Conservation (phyloP, 768 basidiomycete genomes). For the Leucocoprinus leucothites region DNA sequence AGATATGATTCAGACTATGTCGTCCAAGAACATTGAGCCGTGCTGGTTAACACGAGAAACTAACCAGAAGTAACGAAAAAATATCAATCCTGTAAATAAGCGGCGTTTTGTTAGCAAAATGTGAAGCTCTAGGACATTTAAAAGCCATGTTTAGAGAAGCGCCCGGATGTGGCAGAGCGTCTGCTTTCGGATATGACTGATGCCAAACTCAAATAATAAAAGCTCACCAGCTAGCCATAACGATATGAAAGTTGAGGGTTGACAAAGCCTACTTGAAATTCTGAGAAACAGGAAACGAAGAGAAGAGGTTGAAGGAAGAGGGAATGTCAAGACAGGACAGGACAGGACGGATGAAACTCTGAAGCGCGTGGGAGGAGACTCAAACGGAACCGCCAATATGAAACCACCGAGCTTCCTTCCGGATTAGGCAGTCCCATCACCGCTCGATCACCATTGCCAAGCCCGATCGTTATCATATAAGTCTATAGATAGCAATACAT, state of each 20-base stretch:
- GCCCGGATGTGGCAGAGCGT: neutral
- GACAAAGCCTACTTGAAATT: neutral
- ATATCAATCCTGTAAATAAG: neutral
- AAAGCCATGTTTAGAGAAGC: neutral
- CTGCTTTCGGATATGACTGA: neutral
- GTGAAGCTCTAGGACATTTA: too few relatives aligned
- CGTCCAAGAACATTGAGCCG: neutral
- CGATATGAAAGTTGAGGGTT: neutral
- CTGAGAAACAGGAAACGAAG: neutral
- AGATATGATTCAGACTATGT: neutral
- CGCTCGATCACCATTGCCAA: neutral
- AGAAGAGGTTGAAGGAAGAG: neutral
- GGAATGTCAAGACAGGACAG: neutral
- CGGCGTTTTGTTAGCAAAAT: neutral
- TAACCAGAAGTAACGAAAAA: constrained; percentile 11
- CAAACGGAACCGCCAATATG: neutral
- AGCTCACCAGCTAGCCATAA: constrained; percentile 12
- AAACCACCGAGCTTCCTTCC: constrained; percentile 6
- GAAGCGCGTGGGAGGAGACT: constrained; percentile 2
- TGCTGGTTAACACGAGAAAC: neutral
- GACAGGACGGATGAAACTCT: neutral
- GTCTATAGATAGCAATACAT: neutral
- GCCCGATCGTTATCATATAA: neutral
- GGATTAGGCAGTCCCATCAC: neutral
- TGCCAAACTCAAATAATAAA: neutral